phyloP scores from a whole-genome alignment of 148 eudicot species.

The Talinum fruticosum region DNA sequence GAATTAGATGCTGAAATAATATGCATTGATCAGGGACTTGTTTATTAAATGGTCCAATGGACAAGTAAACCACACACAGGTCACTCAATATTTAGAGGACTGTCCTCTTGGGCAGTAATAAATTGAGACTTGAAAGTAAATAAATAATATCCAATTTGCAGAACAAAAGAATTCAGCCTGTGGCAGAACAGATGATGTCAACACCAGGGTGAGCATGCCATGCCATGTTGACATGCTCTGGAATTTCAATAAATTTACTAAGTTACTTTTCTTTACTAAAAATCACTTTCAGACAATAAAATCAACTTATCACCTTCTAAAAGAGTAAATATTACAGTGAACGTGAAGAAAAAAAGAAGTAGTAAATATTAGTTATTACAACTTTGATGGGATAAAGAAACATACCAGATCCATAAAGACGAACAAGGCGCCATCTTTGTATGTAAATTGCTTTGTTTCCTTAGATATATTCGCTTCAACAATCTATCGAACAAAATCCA shows the following conservation, averaged over 20 bases:
- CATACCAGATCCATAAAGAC: constrained; percentile 93
- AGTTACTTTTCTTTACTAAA: neutral
- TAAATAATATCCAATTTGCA: neutral
- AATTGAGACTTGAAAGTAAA: neutral
- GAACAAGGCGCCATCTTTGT: constrained; percentile 79
- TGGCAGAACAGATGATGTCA: neutral
- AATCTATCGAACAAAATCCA: constrained; percentile 43
- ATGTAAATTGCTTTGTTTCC: constrained; percentile 91
- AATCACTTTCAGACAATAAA: neutral
- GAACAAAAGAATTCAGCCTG: neutral
- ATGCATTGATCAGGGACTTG: neutral
- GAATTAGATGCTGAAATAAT: neutral
- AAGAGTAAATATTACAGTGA: neutral
- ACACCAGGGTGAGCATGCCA: too few relatives aligned
- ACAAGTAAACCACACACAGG: neutral
- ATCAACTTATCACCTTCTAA: neutral
- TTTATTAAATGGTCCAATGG: neutral
- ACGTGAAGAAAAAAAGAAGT: too few relatives aligned
- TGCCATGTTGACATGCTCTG: neutral
- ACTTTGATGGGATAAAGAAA: neutral
- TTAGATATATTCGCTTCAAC: constrained; percentile 69
- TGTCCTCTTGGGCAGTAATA: neutral
- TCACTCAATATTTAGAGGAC: neutral
- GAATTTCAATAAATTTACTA: neutral
- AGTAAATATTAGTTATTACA: too few relatives aligned